Percentiles rank a stretch among this genome's conserved stretches.
Evolutionary conservation across 2,329 filamentous ascomycete genomes (phyloP).

Genomic region (Penicillium sp.): DNA sequence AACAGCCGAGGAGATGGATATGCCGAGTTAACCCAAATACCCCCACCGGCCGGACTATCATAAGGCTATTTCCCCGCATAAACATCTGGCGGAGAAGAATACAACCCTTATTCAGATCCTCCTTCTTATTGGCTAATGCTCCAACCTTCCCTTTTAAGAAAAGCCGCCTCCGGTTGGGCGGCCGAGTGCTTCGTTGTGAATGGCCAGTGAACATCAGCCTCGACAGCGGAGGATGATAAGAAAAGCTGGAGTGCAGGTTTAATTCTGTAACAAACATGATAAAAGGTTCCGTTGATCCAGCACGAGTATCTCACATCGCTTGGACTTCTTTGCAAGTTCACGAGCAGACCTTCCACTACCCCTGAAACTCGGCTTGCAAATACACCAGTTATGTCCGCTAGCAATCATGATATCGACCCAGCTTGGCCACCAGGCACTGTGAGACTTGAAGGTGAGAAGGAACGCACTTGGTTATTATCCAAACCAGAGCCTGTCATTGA

Average conservation of each 20-base stretch:
- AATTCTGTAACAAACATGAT: background rate
- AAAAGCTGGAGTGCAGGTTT: background rate
- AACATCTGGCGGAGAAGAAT: background rate
- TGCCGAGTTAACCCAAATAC: slow-evolving; percentile 13
- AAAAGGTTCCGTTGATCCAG: background rate
- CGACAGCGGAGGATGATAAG: slow-evolving; percentile 3
- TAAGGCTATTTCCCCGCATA: slow-evolving; percentile 21
- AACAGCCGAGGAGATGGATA: background rate
- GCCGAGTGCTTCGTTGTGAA: background rate
- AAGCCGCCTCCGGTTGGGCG: background rate
- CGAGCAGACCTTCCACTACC: background rate
- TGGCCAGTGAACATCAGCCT: background rate
- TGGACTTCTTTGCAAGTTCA: background rate
- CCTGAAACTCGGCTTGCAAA: background rate
- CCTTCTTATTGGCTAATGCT: slow-evolving; percentile 26
- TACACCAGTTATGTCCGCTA: slow-evolving; percentile 9
- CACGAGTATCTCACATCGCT: background rate
- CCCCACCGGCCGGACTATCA: background rate
- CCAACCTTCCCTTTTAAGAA: slow-evolving; percentile 30
- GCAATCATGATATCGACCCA: slow-evolving; percentile 22
- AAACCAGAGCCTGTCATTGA: background rate
- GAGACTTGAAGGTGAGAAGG: slow-evolving; percentile 23
- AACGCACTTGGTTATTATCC: background rate
- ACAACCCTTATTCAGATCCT: slow-evolving; percentile 14
- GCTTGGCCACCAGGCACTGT: slow-evolving; percentile 32